These are phyloP conservation scores for Coemansia sp. DNA, from an alignment of 192 early-diverging fungal genomes.

Conservation along the genomic window DNA sequence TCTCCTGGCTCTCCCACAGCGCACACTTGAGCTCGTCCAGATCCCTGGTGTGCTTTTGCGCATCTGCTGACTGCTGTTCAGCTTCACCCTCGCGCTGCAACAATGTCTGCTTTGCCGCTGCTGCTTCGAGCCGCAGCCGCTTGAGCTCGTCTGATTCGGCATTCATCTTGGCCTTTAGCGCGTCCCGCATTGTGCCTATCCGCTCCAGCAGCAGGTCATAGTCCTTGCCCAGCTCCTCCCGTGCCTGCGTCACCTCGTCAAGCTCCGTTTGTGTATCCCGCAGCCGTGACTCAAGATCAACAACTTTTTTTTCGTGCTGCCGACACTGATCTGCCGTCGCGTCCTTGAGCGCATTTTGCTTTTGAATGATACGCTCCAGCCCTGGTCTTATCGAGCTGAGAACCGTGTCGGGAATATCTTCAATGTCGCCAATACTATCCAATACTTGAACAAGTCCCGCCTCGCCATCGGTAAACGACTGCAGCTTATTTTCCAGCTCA, in stretches of 20 bases:
- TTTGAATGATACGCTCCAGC: slow-evolving; percentile 15
- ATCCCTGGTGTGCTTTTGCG: slow-evolving; percentile 19
- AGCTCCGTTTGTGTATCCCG: slow-evolving; percentile 24
- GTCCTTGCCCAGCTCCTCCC: slow-evolving; percentile 52
- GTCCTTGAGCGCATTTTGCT: slow-evolving; percentile 9
- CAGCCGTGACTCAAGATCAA: slow-evolving; percentile 28
- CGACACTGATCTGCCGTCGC: background rate
- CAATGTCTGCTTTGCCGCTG: slow-evolving; percentile 16
- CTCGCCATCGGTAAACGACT: slow-evolving; percentile 14
- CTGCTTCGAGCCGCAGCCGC: slow-evolving; percentile 36
- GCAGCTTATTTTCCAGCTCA: slow-evolving; percentile 16
- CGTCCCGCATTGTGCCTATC: slow-evolving; percentile 76
- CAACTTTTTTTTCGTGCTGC: slow-evolving; percentile 8
- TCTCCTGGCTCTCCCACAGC: slow-evolving; percentile 51
- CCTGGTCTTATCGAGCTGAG: slow-evolving; percentile 24
- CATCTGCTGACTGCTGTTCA: slow-evolving; percentile 11
- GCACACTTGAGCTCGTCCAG: slow-evolving; percentile 27
- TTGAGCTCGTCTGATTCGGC: slow-evolving; percentile 68
- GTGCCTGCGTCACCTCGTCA: slow-evolving; percentile 34
- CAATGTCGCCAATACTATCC: slow-evolving; percentile 18
- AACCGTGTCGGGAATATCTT: slow-evolving; percentile 24
- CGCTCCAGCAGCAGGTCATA: slow-evolving; percentile 73
- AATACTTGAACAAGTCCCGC: slow-evolving; percentile 11
- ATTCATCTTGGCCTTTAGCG: slow-evolving; percentile 78
- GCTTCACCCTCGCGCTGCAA: slow-evolving; percentile 4